Percentiles rank a stretch among this genome's conserved stretches.
Evolutionary conservation across 2,329 filamentous ascomycete genomes (phyloP).

Genomic region (Fusarium sp.): DNA sequence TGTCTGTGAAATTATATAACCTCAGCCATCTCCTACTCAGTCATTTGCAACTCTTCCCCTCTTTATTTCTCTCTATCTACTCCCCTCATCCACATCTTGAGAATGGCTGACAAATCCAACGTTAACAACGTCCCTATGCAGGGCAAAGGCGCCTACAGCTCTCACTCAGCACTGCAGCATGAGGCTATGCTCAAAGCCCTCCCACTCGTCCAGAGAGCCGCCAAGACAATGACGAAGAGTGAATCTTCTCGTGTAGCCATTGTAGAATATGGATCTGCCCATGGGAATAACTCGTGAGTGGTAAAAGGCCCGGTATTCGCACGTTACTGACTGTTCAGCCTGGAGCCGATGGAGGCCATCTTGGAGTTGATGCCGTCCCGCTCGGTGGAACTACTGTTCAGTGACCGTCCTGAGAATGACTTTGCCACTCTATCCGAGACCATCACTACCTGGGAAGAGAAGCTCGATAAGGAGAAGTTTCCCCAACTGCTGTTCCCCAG

Average conservation of each 20-base stretch:
- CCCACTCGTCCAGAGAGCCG: background rate
- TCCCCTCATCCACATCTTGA: too few relatives aligned
- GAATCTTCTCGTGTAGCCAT: background rate
- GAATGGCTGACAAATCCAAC: background rate
- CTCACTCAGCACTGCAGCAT: slow-evolving; percentile 1
- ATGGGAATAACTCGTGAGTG: slow-evolving; percentile 8
- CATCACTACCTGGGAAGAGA: background rate
- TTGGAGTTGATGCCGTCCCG: background rate
- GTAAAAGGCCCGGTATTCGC: accelerated
- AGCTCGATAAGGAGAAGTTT: background rate
- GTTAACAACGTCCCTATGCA: slow-evolving; percentile 11
- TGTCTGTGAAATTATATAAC: background rate
- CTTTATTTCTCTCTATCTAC: too few relatives aligned
- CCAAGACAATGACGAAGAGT: background rate
- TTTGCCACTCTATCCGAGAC: background rate
- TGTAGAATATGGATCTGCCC: slow-evolving; percentile 6
- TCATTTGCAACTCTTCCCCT: too few relatives aligned
- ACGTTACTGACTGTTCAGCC: background rate
- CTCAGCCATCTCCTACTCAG: background rate
- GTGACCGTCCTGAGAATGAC: slow-evolving; percentile 11
- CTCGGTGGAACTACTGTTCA: background rate
- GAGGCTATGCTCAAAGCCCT: slow-evolving; percentile 6
- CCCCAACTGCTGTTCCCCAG: background rate
- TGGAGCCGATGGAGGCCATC: slow-evolving; percentile 2
- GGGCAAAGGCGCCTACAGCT: slow-evolving; percentile 4